These are phyloP conservation scores for Globisporangium rhizosaccharum DNA, from an alignment of 352 stramenopile genomes.

Conservation along the genomic window DNA sequence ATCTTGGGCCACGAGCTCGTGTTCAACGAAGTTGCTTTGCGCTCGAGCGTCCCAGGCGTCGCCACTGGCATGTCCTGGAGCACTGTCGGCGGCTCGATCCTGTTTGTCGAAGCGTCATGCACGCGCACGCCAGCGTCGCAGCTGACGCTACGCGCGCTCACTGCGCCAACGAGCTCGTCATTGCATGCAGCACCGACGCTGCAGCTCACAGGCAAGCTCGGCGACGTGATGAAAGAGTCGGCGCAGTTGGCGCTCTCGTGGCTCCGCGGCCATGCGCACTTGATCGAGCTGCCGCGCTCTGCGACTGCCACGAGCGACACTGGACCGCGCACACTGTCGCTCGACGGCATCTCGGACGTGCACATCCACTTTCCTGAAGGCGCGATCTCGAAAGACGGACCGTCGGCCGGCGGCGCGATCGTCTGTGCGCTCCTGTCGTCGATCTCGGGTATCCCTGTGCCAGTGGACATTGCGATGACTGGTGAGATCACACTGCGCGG, in stretches of 20 bases:
- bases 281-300: constrained; percentile 38
- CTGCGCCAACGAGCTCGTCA: constrained; percentile 16
- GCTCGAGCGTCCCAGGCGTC: constrained; percentile 58
- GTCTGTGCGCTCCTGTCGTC: constrained; percentile 82
- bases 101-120: constrained; percentile 85
- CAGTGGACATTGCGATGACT: constrained; percentile 83
- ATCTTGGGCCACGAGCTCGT: constrained; percentile 66
- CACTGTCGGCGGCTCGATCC: constrained; percentile 64
- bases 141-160: constrained; percentile 17
- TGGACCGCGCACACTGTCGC: constrained; percentile 24
- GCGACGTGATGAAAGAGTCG: constrained; percentile 89
- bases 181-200: constrained; percentile 27
- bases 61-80: constrained; percentile 86
- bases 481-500: constrained; percentile 85
- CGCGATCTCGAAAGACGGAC: constrained; percentile 87
- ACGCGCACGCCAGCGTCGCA: constrained; percentile 30
- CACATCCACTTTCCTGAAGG: constrained; percentile 89
- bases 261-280: constrained; percentile 57
- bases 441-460: constrained; percentile 53
- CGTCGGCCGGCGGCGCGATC: constrained; percentile 83
- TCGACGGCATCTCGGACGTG: constrained; percentile 63
- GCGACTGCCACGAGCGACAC: constrained; percentile 9
- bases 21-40: constrained; percentile 71
- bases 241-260: constrained; percentile 80
- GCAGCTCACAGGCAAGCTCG: constrained; percentile 68